Percentiles rank a stretch among this genome's conserved stretches.
Conservation (phyloP, 1,284 basidiomycete species). For the Austroboletus niveus region DNA sequence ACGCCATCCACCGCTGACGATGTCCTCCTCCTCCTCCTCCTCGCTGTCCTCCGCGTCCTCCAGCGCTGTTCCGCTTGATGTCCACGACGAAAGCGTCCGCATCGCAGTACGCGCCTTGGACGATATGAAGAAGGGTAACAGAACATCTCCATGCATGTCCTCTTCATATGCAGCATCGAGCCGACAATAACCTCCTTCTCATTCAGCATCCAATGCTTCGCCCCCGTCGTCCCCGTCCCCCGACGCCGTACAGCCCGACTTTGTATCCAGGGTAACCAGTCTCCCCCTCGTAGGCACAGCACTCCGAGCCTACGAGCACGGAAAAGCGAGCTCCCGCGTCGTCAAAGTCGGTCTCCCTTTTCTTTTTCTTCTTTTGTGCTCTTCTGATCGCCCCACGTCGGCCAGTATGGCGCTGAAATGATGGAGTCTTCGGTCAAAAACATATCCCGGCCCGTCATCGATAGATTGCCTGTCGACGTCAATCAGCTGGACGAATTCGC, state of each 20-base stretch:
- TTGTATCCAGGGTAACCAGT: constrained; percentile 43
- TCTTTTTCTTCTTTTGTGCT: neutral
- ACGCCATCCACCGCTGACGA: constrained; percentile 5
- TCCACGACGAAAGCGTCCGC: constrained; percentile 39
- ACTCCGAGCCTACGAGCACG: constrained; percentile 48
- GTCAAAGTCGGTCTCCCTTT: constrained; percentile 40
- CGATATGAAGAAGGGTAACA: constrained; percentile 33
- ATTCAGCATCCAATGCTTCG: neutral
- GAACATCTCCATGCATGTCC: constrained; percentile 12
- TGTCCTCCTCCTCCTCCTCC: constrained; percentile 11
- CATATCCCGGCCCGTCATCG: constrained; percentile 83
- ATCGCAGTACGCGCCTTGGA: constrained; percentile 39
- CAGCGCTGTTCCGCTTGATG: constrained; percentile 18
- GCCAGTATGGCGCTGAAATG: constrained; percentile 83
- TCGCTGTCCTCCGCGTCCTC: constrained; percentile 6
- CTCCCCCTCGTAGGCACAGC: constrained; percentile 49
- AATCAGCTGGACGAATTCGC: constrained; percentile 87
- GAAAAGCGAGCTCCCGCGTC: constrained; percentile 49
- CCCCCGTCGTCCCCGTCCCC: constrained; percentile 11
- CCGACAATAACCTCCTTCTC: constrained; percentile 1
- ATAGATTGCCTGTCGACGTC: constrained; percentile 69
- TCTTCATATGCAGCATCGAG: neutral
- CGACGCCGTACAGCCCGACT: constrained; percentile 30
- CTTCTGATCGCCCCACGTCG: neutral
- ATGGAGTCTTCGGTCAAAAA: constrained; percentile 84